These are phyloP conservation scores for Flaveria trinervia DNA, from an alignment of 129 eudicot genomes.

Conservation along the genomic window DNA sequence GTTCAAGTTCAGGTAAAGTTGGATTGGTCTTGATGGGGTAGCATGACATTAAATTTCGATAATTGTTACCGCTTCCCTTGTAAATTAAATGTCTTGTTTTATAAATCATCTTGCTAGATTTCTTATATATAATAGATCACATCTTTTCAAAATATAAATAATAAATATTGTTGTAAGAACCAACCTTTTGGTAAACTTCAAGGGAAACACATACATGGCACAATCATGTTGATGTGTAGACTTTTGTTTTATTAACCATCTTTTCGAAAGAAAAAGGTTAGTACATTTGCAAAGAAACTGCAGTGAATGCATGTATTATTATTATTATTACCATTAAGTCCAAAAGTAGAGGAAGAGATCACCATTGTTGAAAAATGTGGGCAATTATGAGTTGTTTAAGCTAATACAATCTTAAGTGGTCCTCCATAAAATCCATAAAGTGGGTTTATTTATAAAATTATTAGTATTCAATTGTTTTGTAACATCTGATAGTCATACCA, in stretches of 20 bases:
- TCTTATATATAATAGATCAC: no score
- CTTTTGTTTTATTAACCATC: conserved; percentile 1
- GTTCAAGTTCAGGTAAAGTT: no score
- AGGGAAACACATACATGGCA: neutral
- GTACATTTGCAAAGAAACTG: neutral
- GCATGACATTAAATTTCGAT: no score
- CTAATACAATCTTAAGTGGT: neutral
- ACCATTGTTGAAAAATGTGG: neutral
- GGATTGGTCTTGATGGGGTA: no score
- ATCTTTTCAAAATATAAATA: no score
- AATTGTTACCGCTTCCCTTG: no score
- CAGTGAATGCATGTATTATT: neutral
- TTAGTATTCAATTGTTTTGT: no score
- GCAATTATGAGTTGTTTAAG: neutral
- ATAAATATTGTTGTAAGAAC: neutral
- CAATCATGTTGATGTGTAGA: conserved; percentile 3
- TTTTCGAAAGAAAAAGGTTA: neutral
- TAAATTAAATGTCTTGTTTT: no score
- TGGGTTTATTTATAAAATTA: no score
- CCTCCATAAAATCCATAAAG: no score
- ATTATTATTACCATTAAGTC: neutral
- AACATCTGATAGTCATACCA: no score
- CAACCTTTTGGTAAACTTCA: conserved; percentile 9
- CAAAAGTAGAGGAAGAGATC: neutral
- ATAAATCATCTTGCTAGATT: no score